phyloP scores from a whole-genome alignment of 179 eudicot genomes.

The Sideroxylon spinosum region DNA sequence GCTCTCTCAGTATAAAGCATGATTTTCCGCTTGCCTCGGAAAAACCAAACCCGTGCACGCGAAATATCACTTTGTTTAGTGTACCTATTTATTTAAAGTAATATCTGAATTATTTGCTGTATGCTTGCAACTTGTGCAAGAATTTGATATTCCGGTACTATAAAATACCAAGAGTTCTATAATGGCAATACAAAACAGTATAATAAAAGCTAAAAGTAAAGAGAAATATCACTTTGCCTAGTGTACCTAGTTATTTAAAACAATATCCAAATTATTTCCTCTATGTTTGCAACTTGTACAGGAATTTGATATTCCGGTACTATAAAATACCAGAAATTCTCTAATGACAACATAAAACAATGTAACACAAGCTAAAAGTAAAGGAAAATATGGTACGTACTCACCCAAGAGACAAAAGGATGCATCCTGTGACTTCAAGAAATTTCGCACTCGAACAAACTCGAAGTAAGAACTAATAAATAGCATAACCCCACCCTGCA shows the following conservation, averaged over 20 bases:
- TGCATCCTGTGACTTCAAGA: constrained; percentile 77
- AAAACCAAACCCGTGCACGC: constrained; percentile 76
- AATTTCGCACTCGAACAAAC: constrained; percentile 77
- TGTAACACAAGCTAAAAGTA: neutral
- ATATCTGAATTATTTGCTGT: constrained; percentile 6
- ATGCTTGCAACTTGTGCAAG: constrained; percentile 2
- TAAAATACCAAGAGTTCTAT: neutral
- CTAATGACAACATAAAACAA: neutral
- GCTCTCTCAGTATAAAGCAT: constrained; percentile 96
- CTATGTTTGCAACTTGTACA: neutral
- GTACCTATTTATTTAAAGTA: constrained; percentile 43
- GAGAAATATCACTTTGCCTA: constrained; percentile 45
- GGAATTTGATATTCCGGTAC: neutral
- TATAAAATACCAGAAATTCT: neutral
- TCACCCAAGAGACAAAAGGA: constrained; percentile 86
- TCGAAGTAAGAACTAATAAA: constrained; percentile 85
- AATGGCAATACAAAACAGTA: neutral
- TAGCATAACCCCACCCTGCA: constrained; percentile 87
- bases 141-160: neutral
- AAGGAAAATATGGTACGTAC: constrained; percentile 38
- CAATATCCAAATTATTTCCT: constrained; percentile 10
- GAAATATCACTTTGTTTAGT: constrained; percentile 77
- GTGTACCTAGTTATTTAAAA: constrained; percentile 49
- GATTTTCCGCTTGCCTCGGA: constrained; percentile 62
- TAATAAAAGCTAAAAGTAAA: constrained; percentile 1